These are phyloP conservation scores for Oenanthe javanica DNA, from an alignment of 140 eudicot species.

Conservation along the genomic window DNA sequence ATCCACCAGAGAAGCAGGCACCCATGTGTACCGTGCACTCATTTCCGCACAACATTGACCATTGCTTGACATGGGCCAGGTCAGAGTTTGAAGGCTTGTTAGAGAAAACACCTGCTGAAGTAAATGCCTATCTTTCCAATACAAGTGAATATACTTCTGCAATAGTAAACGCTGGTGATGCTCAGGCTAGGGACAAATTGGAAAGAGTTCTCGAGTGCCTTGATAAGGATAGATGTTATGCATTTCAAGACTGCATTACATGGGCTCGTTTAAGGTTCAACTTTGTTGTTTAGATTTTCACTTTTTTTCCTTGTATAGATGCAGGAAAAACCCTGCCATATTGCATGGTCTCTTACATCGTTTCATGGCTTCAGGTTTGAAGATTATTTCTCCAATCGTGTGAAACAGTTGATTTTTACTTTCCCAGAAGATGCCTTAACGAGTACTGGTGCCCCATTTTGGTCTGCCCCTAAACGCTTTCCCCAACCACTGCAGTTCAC, in stretches of 20 bases:
- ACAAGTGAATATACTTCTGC: slow-evolving; percentile 43
- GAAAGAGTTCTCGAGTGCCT: slow-evolving; percentile 61
- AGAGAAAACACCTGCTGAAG: slow-evolving; percentile 74
- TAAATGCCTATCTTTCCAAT: slow-evolving; percentile 42
- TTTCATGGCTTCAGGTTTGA: slow-evolving; percentile 50
- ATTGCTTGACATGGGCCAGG: slow-evolving; percentile 77
- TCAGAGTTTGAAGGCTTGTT: slow-evolving; percentile 74
- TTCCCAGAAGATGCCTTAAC: slow-evolving; percentile 78
- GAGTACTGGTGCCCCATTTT: slow-evolving; percentile 69
- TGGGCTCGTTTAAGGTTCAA: slow-evolving; percentile 48
- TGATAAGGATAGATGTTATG: slow-evolving; percentile 42
- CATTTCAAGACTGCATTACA: slow-evolving; percentile 56
- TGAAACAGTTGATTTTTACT: slow-evolving; percentile 68
- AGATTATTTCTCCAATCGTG: slow-evolving; percentile 67
- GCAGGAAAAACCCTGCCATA: background rate
- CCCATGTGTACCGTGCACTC: slow-evolving; percentile 74
- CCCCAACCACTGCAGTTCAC: slow-evolving; percentile 71
- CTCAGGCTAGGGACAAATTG: slow-evolving; percentile 54
- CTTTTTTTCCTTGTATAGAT: slow-evolving; percentile 4
- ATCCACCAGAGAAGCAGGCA: slow-evolving; percentile 80
- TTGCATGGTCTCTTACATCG: background rate
- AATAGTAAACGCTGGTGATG: slow-evolving; percentile 62
- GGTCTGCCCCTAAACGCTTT: slow-evolving; percentile 84
- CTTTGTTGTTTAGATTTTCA: background rate
- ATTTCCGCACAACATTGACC: slow-evolving; percentile 75